Evolutionary conservation across 2,329 filamentous ascomycete genomes (phyloP), one percentile per base, ranked within the genome.

Genomic region (Colletotrichum falcatum): DNA sequence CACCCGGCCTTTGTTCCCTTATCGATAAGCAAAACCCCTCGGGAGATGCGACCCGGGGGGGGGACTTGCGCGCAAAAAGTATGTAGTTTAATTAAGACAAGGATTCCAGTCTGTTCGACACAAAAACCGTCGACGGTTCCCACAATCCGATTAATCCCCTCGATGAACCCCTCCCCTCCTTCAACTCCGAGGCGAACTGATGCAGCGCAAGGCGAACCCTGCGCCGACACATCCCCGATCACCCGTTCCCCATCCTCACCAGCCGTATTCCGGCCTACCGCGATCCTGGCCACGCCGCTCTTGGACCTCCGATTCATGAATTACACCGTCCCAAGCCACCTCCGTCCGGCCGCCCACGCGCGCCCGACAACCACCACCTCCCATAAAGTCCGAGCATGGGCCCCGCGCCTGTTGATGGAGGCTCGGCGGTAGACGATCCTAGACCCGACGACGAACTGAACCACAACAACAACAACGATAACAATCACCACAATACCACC

Each of bases 351-450:
- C 56, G 35, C 58, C 51, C 44, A 30, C 67, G 58, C 64, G 64
- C 67, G 64, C 30, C 64, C 67, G 28, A 55, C 54, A 35, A 30
- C 18, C 44, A 30, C n/a, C 30, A 33, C 30, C 30, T 4, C 37
- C 42, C 46, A 70, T 67, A 67, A 67, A 70, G 67, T 67, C 58
- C 64, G 67, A 70, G 67, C 67, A 70, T 70, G 67, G 56, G 64
- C 67, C 67, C 67, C 44, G 64, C 67, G 67, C 67, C 67, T 39
- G 64, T 67, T 33, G 46, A 62, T 62, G 67, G 67, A 70, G 58
- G 55, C 53, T 70, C 67, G 61, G 67, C 67, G 9, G 58, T 70
- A 11, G 58, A 70, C 28, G 67, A 70, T 28, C 35, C 67, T 53
- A 46, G 51, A 67, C 58, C 64, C 53, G 64, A 70, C 42, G 58